Evolutionary conservation across 352 stramenopile species (phyloP).

Genomic region (Hyaloperonospora arabidopsidis): DNA sequence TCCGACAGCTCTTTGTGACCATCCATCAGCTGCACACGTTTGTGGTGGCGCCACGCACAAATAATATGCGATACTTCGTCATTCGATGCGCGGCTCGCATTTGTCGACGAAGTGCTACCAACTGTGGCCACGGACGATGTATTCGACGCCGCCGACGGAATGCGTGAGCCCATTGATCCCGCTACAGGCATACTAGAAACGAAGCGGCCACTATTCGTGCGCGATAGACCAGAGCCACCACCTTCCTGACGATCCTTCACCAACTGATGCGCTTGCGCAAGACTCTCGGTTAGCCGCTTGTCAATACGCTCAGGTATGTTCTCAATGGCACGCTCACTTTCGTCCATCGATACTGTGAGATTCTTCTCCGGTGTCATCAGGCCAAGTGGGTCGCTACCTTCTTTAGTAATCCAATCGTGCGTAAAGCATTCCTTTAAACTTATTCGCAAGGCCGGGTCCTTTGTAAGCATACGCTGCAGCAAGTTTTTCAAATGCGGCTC

Average conservation of each 20-base stretch:
- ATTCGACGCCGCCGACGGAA: constrained; percentile 37
- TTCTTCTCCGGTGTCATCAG: constrained; percentile 43
- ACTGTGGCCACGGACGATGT: constrained; percentile 33
- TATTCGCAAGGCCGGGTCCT: constrained; percentile 77
- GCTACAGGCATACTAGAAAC: constrained; percentile 30
- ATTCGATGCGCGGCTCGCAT: constrained; percentile 47
- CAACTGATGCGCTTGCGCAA: constrained; percentile 67
- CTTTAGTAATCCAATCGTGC: constrained; percentile 90
- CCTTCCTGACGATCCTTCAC: constrained; percentile 66
- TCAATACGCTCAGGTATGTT: constrained; percentile 85
- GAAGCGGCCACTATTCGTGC: constrained; percentile 44
- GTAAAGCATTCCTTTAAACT: constrained; percentile 77
- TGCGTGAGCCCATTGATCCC: constrained; percentile 40
- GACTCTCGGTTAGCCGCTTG: constrained; percentile 56
- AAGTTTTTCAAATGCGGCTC: constrained; percentile 87
- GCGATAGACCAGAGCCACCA: constrained; percentile 29
- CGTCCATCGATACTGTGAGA: constrained; percentile 73
- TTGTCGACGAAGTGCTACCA: constrained; percentile 42
- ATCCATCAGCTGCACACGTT: constrained; percentile 81
- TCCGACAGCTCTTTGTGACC: constrained; percentile 81
- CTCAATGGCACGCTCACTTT: constrained; percentile 78
- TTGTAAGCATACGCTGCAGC: constrained; percentile 86
- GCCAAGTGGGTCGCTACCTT: constrained; percentile 81
- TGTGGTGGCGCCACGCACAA: constrained; percentile 77
- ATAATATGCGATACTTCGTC: constrained; percentile 79